Percentiles rank a stretch among this genome's conserved stretches.
Evolutionary conservation across 805 yeast genomes (phyloP).

Genomic region (Ogataea ganodermae): DNA sequence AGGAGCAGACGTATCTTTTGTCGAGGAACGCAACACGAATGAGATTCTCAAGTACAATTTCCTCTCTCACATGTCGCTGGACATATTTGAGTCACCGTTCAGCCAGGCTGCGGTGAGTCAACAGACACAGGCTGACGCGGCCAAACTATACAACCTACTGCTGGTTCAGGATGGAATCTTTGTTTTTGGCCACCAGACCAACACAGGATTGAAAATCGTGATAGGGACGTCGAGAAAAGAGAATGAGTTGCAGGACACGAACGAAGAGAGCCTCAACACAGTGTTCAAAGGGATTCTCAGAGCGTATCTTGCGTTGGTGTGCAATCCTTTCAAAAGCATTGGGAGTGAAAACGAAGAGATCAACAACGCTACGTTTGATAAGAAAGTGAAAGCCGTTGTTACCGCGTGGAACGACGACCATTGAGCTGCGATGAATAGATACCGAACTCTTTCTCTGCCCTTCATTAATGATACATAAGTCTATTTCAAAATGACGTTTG

Average conservation of each 20-base stretch:
- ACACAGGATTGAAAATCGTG: slow-evolving; percentile 66
- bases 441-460: background rate
- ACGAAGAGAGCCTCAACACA: slow-evolving; percentile 21
- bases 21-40: slow-evolving; percentile 39
- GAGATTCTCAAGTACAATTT: slow-evolving; percentile 63
- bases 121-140: slow-evolving; percentile 22
- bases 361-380: slow-evolving; percentile 34
- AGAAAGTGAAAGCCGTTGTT: slow-evolving; percentile 28
- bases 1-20: slow-evolving; percentile 22
- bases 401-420: slow-evolving; percentile 25
- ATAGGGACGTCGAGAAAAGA: slow-evolving; percentile 50
- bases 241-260: slow-evolving; percentile 22
- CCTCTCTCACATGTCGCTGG: slow-evolving; percentile 74
- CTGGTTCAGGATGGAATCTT: slow-evolving; percentile 68
- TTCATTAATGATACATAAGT: background rate
- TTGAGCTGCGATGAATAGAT: slow-evolving; percentile 5
- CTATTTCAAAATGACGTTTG: slow-evolving; percentile 74
- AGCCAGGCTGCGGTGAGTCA: slow-evolving; percentile 16
- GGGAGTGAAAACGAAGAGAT: slow-evolving; percentile 34
- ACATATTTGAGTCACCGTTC: slow-evolving; percentile 58
- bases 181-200: slow-evolving; percentile 69
- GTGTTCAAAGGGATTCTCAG: slow-evolving; percentile 49
- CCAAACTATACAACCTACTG: slow-evolving; percentile 45
- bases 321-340: slow-evolving; percentile 60
- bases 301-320: slow-evolving; percentile 54